A percentile compares a stretch with the other conserved stretches of the same genome.
These are phyloP conservation scores for Phellopilus nigrolimitatus DNA, from an alignment of 1,284 basidiomycete genomes.

Conservation along the genomic window DNA sequence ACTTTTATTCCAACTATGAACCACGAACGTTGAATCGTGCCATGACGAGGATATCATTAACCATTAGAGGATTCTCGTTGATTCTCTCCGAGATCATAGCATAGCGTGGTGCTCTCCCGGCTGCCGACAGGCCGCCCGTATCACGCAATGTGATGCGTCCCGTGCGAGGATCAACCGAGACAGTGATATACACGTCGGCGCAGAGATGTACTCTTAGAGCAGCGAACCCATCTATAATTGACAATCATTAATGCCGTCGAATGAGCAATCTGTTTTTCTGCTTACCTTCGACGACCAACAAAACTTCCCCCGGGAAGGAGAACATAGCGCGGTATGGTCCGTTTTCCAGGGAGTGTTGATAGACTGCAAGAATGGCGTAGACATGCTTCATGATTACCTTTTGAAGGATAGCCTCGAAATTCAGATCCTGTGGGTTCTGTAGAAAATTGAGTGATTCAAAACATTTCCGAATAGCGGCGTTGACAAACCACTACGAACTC, in stretches of 20 bases:
- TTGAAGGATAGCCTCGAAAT: slow-evolving; percentile 62
- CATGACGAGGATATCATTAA: slow-evolving; percentile 47
- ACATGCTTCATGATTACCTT: slow-evolving; percentile 58
- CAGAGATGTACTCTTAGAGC: slow-evolving; percentile 63
- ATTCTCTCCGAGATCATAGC: slow-evolving; percentile 48
- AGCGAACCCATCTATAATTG: slow-evolving; percentile 40
- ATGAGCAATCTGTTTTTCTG: slow-evolving; percentile 17
- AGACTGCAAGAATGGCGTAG: slow-evolving; percentile 49
- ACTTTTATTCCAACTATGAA: background rate
- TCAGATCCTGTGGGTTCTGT: slow-evolving; percentile 61
- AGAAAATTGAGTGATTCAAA: slow-evolving; percentile 9
- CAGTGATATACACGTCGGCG: slow-evolving; percentile 64
- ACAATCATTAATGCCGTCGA: background rate
- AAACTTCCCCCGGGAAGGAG: slow-evolving; percentile 52
- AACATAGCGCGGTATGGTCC: slow-evolving; percentile 51
- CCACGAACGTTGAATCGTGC: slow-evolving; percentile 52
- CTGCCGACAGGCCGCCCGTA: slow-evolving; percentile 69
- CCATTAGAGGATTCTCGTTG: slow-evolving; percentile 55
- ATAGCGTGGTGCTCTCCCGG: slow-evolving; percentile 61
- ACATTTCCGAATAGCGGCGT: background rate
- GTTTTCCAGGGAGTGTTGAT: slow-evolving; percentile 48
- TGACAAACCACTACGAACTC: slow-evolving; percentile 45
- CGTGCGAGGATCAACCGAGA: slow-evolving; percentile 69
- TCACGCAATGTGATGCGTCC: slow-evolving; percentile 67
- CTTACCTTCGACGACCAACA: slow-evolving; percentile 49